Evolutionary conservation across 2,329 filamentous ascomycete genomes (phyloP).

Genomic region (Fusarium sp.): DNA sequence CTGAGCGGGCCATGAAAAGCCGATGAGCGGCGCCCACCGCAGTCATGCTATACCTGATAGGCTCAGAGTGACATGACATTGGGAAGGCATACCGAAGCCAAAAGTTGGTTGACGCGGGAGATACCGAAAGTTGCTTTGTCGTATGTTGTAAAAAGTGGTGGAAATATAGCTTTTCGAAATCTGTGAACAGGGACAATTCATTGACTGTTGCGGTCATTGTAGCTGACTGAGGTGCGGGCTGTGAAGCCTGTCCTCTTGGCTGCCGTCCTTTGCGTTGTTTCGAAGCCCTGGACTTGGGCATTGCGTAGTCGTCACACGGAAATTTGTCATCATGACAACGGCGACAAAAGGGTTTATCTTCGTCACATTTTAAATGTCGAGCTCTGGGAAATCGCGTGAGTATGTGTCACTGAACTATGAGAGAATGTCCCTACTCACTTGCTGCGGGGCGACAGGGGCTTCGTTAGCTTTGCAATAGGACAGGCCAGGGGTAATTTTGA

Average conservation of each 20-base stretch:
- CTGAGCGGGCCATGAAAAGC: conserved; percentile 13
- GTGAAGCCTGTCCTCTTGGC: neutral
- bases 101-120: conserved; percentile 6
- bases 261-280: neutral
- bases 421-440: no score
- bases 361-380: conserved; percentile 4
- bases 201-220: neutral
- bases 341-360: neutral
- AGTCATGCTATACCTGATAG: conserved; percentile 16
- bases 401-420: no score
- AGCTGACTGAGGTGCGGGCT: neutral
- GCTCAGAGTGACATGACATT: conserved; percentile 6
- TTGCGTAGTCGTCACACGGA: neutral
- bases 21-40: conserved; percentile 18
- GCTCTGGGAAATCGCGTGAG: no score
- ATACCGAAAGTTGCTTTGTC: neutral
- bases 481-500: neutral
- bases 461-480: neutral
- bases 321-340: neutral
- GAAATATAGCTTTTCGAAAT: neutral
- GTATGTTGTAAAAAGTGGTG: conserved; percentile 2
- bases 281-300: neutral
- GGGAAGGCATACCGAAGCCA: conserved; percentile 20
- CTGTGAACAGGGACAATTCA: neutral
- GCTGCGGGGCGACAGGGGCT: neutral